phyloP scores from a whole-genome alignment of 331 rosid genomes.

The Telfairia occidentalis region DNA sequence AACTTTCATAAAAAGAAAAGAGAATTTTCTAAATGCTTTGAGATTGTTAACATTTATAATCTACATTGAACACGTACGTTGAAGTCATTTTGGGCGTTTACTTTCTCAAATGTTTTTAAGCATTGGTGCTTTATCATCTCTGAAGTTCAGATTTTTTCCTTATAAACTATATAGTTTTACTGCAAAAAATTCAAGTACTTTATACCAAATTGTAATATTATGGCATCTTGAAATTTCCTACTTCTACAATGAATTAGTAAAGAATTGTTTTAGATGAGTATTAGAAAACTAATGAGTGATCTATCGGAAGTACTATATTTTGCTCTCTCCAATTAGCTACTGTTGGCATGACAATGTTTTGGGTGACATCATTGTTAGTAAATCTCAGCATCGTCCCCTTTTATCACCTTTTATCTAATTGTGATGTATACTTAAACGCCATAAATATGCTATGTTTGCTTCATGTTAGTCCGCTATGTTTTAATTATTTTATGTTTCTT shows the following conservation, averaged over 20 bases:
- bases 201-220: not conserved
- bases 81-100: not conserved
- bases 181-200: not conserved
- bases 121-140: not conserved
- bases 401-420: not conserved
- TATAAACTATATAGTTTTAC: not conserved
- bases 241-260: not conserved
- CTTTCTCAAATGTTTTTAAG: not conserved
- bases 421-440: not conserved
- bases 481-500: not conserved
- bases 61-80: not conserved
- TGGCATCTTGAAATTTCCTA: slow-evolving; percentile 2
- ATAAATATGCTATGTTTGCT: not conserved
- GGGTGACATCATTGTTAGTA: not conserved
- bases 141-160: not conserved
- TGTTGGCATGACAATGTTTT: not conserved
- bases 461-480: not conserved
- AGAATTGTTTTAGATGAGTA: not conserved
- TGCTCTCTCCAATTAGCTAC: not conserved
- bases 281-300: not conserved
- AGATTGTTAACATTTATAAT: not conserved
- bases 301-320: not conserved
- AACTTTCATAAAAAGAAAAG: not conserved
- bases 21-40: not conserved
- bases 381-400: not conserved